Percentiles rank a stretch among this genome's conserved stretches.
Conservation (phyloP, 2,329 filamentous ascomycete genomes). For the Rhynchosporium agropyri region DNA sequence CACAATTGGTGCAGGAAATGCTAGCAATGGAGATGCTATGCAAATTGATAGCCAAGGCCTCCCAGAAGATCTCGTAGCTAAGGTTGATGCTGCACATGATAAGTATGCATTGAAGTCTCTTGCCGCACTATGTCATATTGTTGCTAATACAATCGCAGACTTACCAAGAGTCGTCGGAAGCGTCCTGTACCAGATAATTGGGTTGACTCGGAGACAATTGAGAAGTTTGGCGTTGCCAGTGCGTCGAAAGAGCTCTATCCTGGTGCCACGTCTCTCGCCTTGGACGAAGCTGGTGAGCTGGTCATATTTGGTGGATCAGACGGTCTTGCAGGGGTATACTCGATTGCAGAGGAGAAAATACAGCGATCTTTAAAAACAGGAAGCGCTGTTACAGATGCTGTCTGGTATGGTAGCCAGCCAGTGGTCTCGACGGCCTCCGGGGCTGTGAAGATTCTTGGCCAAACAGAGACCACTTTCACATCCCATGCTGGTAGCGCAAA, state of each 20-base stretch:
- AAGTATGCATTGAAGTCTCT: slow-evolving; percentile 57
- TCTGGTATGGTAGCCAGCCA: slow-evolving; percentile 48
- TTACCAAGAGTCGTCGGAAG: slow-evolving; percentile 89
- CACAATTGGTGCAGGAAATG: slow-evolving; percentile 64
- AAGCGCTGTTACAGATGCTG: slow-evolving; percentile 57
- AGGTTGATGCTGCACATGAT: slow-evolving; percentile 79
- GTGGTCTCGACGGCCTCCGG: slow-evolving; percentile 47
- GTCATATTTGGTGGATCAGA: slow-evolving; percentile 65
- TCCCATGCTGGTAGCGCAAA: slow-evolving; percentile 83
- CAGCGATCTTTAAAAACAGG: slow-evolving; percentile 47
- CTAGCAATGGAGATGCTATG: slow-evolving; percentile 79
- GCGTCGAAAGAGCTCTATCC: slow-evolving; percentile 61
- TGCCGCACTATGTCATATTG: neutral
- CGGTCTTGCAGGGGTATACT: slow-evolving; percentile 72
- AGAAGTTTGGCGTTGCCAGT: slow-evolving; percentile 56
- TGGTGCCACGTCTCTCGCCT: slow-evolving; percentile 57
- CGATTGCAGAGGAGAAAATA: slow-evolving; percentile 75
- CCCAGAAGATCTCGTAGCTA: slow-evolving; percentile 68
- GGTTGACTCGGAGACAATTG: slow-evolving; percentile 75
- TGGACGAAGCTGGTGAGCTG: slow-evolving; percentile 61
- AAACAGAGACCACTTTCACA: slow-evolving; percentile 69
- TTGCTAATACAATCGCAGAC: slow-evolving; percentile 50
- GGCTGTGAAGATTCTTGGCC: slow-evolving; percentile 73
- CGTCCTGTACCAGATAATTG: slow-evolving; percentile 82
- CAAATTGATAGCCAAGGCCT: slow-evolving; percentile 82